Conservation (phyloP, 305 asterid genomes). For the Caryopteris hybrid region DNA sequence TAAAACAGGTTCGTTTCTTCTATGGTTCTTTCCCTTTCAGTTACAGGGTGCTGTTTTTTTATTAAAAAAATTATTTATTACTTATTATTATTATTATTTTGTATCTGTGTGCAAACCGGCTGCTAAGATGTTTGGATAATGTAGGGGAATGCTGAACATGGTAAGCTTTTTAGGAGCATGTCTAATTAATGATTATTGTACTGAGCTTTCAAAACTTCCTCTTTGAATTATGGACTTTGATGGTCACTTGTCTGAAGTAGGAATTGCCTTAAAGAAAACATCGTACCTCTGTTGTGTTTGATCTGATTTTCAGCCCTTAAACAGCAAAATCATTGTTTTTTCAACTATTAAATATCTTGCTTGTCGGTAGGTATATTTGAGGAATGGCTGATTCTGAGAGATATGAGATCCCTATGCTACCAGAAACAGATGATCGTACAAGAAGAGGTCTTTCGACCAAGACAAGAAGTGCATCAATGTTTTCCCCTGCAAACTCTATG, state of each 20-base stretch:
- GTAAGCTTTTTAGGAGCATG: background rate
- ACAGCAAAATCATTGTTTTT: background rate
- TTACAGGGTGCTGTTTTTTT: too few species aligned
- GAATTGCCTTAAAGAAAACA: background rate
- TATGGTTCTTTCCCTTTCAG: background rate
- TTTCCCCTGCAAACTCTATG: conserved; percentile 34
- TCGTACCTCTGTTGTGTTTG: background rate
- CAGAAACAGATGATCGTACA: conserved; percentile 34
- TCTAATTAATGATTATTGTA: background rate
- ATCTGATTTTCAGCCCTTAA: too few species aligned
- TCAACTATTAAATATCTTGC: background rate
- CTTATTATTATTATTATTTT: too few species aligned
- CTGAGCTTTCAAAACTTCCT: background rate
- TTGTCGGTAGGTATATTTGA: conserved; percentile 17
- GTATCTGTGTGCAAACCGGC: background rate
- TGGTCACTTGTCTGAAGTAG: background rate
- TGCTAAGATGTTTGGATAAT: background rate
- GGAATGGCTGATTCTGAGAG: conserved; percentile 53
- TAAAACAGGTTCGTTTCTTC: background rate
- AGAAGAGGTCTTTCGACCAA: conserved; percentile 34
- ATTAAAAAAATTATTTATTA: too few species aligned
- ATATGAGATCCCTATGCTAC: conserved; percentile 57
- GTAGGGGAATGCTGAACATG: background rate
- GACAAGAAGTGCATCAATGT: conserved; percentile 72
- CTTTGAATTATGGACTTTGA: too few species aligned